A percentile compares a stretch with the other conserved stretches of the same genome.
These are phyloP conservation scores for Manihot esculenta DNA, from an alignment of 441 rosid species.

Conservation along the genomic window DNA sequence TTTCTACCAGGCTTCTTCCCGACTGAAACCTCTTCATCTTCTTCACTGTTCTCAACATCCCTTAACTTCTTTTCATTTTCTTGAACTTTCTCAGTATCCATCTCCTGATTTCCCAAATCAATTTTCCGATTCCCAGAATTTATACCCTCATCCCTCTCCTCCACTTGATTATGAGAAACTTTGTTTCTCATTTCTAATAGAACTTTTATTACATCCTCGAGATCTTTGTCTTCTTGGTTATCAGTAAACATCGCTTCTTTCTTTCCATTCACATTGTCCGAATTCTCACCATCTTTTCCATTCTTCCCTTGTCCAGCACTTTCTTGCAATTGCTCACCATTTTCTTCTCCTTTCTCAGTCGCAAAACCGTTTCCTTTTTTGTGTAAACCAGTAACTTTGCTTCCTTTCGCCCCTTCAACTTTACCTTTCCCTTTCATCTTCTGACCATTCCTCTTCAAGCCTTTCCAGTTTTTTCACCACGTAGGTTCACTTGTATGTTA, in stretches of 20 bases:
- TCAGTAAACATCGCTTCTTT: no score
- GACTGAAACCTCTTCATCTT: neutral
- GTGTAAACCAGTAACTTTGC: no score
- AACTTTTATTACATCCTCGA: no score
- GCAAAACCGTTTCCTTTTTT: neutral
- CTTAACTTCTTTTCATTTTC: constrained; percentile 19
- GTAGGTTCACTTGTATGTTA: no score
- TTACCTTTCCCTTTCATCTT: no score
- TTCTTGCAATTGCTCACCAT: constrained; percentile 15
- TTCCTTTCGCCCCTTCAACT: no score
- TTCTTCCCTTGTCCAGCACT: neutral
- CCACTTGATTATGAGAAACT: neutral
- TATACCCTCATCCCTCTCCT: no score
- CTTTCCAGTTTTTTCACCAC: no score
- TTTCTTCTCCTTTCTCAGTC: no score
- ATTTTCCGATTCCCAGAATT: neutral
- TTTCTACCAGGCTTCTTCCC: constrained; percentile 18
- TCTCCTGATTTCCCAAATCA: neutral
- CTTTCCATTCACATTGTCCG: no score
- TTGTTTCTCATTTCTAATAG: neutral
- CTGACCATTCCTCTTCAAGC: no score
- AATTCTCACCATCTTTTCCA: neutral
- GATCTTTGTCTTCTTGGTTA: no score
- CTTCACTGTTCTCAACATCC: constrained; percentile 20
- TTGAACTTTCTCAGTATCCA: neutral